phyloP scores from a whole-genome alignment of 805 yeast species.

The Schwanniomyces polymorphus region DNA sequence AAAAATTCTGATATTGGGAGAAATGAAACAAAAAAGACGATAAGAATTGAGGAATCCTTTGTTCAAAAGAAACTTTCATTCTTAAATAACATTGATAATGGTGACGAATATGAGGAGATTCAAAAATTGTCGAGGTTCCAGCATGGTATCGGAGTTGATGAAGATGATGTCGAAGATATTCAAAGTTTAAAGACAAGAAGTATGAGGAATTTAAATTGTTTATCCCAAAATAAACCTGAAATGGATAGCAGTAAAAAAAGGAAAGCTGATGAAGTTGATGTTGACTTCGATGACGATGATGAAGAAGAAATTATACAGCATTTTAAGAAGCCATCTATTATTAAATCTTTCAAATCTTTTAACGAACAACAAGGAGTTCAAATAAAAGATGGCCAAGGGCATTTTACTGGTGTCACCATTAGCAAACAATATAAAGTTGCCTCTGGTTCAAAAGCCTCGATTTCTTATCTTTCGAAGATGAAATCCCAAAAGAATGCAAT shows the following conservation, averaged over 20 bases:
- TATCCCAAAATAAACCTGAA: slow-evolving; percentile 17
- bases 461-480: slow-evolving; percentile 50
- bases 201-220: slow-evolving; percentile 29
- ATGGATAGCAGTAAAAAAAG: slow-evolving; percentile 18
- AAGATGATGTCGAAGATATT: slow-evolving; percentile 44
- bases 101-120: slow-evolving; percentile 32
- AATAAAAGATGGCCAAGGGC: slow-evolving; percentile 37
- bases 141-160: slow-evolving; percentile 37
- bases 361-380: slow-evolving; percentile 37
- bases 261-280: slow-evolving; percentile 8
- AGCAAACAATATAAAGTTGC: slow-evolving; percentile 55
- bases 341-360: slow-evolving; percentile 45
- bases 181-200: slow-evolving; percentile 44
- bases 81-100: slow-evolving; percentile 32
- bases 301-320: slow-evolving; percentile 38
- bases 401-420: slow-evolving; percentile 49
- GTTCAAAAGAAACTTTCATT: slow-evolving; percentile 59
- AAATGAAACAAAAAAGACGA: slow-evolving; percentile 26
- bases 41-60: slow-evolving; percentile 51
- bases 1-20: slow-evolving; percentile 15
- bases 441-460: slow-evolving; percentile 56
- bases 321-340: slow-evolving; percentile 46
- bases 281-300: slow-evolving; percentile 21
- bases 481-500: slow-evolving; percentile 21
- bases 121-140: slow-evolving; percentile 33